These are phyloP conservation scores for Sporothrix humicola DNA, from an alignment of 2,329 filamentous ascomycete species.

Conservation along the genomic window DNA sequence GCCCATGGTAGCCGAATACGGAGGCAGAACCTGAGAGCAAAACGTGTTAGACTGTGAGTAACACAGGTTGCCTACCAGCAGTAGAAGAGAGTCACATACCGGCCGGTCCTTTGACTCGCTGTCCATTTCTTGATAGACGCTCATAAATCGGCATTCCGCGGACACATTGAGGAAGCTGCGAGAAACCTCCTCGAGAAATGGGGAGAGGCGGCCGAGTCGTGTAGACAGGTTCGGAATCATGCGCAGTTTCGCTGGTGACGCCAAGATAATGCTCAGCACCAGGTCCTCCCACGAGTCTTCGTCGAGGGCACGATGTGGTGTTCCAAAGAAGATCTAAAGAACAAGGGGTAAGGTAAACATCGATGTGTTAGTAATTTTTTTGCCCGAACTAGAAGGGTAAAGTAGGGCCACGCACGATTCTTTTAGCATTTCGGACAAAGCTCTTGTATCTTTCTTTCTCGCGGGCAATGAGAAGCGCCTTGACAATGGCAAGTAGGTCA, in stretches of 20 bases:
- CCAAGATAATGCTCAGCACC: slow-evolving; percentile 17
- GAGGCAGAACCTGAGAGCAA: neutral
- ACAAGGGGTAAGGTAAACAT: neutral
- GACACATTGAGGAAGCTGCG: neutral
- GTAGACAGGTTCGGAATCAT: slow-evolving; percentile 14
- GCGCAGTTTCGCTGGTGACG: slow-evolving; percentile 11
- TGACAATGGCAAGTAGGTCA: neutral
- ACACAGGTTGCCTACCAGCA: neutral
- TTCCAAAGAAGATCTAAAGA: slow-evolving; percentile 24
- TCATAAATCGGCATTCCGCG: neutral
- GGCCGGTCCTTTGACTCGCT: neutral
- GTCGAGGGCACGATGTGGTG: slow-evolving; percentile 21
- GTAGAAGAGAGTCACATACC: neutral
- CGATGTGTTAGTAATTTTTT: neutral
- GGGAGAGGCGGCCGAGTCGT: slow-evolving; percentile 1
- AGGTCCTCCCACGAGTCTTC: slow-evolving; percentile 23
- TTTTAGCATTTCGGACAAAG: neutral
- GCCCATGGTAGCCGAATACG: slow-evolving; percentile 24
- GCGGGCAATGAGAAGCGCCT: slow-evolving; percentile 7
- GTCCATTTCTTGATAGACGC: neutral
- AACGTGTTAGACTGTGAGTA: neutral
- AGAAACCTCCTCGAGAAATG: slow-evolving; percentile 10
- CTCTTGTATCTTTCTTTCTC: neutral
- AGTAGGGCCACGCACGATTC: slow-evolving; percentile 11
- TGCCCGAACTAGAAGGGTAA: neutral